Evolutionary conservation across 2,329 filamentous ascomycete species (phyloP).

Genomic region (Phaeosphaeria sp.): DNA sequence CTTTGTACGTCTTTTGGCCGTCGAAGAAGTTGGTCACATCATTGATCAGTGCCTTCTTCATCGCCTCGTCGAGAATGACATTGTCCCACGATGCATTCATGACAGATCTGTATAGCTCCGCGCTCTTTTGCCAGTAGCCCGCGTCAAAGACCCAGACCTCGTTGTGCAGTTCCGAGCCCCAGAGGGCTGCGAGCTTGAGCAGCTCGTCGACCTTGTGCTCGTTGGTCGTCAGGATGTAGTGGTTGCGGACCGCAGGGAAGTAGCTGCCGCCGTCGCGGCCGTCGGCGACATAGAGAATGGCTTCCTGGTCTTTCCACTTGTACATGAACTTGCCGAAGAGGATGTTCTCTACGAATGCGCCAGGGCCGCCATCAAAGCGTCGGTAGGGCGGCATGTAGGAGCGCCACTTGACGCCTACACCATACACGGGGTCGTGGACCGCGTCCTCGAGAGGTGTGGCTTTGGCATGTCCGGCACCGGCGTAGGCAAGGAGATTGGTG

Average conservation of each 20-base stretch:
- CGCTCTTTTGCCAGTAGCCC: conserved; percentile 68
- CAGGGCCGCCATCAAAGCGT: conserved; percentile 45
- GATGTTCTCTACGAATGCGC: conserved; percentile 46
- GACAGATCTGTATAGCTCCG: conserved; percentile 63
- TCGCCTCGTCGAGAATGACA: conserved; percentile 69
- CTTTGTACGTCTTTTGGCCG: conserved; percentile 62
- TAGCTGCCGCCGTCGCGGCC: conserved; percentile 46
- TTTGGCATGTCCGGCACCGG: conserved; percentile 50
- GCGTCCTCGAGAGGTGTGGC: conserved; percentile 51
- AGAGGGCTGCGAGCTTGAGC: conserved; percentile 62
- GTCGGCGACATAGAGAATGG: conserved; percentile 51
- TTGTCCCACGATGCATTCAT: conserved; percentile 63
- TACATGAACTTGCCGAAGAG: conserved; percentile 55
- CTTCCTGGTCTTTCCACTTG: conserved; percentile 54
- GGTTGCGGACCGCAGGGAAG: conserved; percentile 45
- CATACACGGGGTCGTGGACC: conserved; percentile 46
- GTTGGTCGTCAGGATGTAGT: conserved; percentile 53
- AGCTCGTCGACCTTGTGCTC: conserved; percentile 55
- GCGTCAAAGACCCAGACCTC: conserved; percentile 72
- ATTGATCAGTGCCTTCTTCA: conserved; percentile 69
- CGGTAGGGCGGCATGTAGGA: conserved; percentile 48
- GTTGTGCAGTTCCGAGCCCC: conserved; percentile 63
- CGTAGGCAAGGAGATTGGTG: conserved; percentile 52
- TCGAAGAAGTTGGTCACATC: conserved; percentile 72
- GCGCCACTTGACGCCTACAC: conserved; percentile 43